Evolutionary conservation across 148 eudicot species (phyloP).

Genomic region (Rhododendron ferrugineum): DNA sequence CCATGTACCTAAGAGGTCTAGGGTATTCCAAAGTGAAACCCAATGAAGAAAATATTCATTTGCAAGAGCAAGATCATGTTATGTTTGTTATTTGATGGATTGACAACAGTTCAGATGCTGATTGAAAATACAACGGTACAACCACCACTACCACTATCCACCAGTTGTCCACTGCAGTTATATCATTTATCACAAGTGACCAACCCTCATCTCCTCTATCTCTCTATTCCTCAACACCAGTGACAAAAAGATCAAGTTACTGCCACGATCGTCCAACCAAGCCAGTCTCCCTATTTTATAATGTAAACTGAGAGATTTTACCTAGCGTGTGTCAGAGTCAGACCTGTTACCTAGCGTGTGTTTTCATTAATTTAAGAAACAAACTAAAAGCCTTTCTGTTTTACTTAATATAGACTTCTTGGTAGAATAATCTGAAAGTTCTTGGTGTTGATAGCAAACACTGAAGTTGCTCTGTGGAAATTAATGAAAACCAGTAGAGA

Average conservation of each 20-base stretch:
- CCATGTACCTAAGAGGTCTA: not conserved
- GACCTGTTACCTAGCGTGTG: not conserved
- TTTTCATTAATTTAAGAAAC: too few relatives aligned
- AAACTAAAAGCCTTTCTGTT: too few relatives aligned
- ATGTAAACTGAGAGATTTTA: not conserved
- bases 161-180: not conserved
- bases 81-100: not conserved
- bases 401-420: too few relatives aligned
- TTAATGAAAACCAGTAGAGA: not conserved
- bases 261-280: not conserved
- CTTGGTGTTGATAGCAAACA: too few relatives aligned
- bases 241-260: not conserved
- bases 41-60: not conserved
- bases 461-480: too few relatives aligned
- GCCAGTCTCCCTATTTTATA: not conserved
- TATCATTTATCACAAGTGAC: not conserved
- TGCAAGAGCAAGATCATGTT: not conserved
- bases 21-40: not conserved
- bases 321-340: not conserved
- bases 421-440: too few relatives aligned
- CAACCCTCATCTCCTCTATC: not conserved
- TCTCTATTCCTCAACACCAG: not conserved
- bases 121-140: not conserved
- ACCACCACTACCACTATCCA: not conserved
- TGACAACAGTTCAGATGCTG: not conserved